These are phyloP conservation scores for Solanum tarapatanum DNA, from an alignment of 257 asterid genomes.

Conservation along the genomic window DNA sequence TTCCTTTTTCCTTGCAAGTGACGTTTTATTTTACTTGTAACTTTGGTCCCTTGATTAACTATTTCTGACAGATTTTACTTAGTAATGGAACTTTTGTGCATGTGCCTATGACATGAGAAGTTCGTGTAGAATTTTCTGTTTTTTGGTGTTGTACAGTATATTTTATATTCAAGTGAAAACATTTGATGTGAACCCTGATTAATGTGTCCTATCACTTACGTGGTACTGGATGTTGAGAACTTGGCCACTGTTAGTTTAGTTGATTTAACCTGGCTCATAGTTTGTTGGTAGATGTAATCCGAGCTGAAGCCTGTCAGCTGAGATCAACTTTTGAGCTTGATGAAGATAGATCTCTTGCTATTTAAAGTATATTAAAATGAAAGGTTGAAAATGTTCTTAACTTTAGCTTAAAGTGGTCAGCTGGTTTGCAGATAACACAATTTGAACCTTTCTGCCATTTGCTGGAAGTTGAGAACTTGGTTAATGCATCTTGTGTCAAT, in stretches of 20 bases:
- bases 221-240: background rate
- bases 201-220: background rate
- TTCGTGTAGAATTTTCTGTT: background rate
- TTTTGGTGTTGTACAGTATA: background rate
- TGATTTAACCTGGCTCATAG: background rate
- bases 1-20: background rate
- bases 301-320: background rate
- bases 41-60: background rate
- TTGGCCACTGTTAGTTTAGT: background rate
- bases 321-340: background rate
- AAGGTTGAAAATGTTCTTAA: background rate
- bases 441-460: background rate
- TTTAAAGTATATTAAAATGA: background rate
- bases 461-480: slow-evolving; percentile 43
- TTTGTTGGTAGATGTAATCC: background rate
- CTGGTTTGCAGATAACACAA: background rate
- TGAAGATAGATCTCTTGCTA: background rate
- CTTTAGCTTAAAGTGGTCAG: background rate
- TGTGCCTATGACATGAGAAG: background rate
- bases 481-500: slow-evolving; percentile 22
- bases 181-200: background rate
- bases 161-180: background rate
- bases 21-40: background rate
- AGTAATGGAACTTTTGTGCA: background rate
- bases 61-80: background rate